Base-by-base conservation (phyloP, 2,329 filamentous ascomycete species). In the Trichophyton schoenleinii region DNA sequence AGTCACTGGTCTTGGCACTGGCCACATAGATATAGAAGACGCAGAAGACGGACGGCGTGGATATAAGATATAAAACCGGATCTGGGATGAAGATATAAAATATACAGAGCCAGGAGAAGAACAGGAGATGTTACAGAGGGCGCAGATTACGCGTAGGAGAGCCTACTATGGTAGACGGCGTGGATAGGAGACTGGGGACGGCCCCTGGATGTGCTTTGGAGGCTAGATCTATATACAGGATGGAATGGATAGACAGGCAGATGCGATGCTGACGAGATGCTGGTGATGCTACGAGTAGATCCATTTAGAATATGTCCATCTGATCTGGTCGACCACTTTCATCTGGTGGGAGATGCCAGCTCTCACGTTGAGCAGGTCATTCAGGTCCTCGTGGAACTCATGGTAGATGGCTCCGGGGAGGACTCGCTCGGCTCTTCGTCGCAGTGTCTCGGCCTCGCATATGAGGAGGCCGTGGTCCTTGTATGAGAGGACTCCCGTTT, bases 381-480 rank as follows among this genome's bases (percentile, higher is more conserved):
- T 84, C 38, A 96, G 78, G 70, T 99, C 94, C 72, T 95, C 88
- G 61, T 91, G 75, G 69, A 99, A 96, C 68, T 96, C 91, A 67
- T 86, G 84, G 69, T 87, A 85, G 11, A 95, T 82, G 49, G 88
- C 83, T 1, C 82, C 79, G 0, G 90, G 90, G 66, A 97, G 82
- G 46, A 91, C 75, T 22, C 77, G 79, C 59, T 79, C 78, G 1
- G 87, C 87, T 52, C 87, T 81, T 67, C 83, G 83, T 53, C 91
- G 83, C 59, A 99, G 78, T 34, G 91, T 81, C 68, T 97, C 91
- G 3, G 92, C 87, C 72, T 99, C 92, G 71, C 90, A 95, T 3
- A 99, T 79, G 48, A 99, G 77, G 63, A 96, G 77, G 0, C 94
- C 94, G 68, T 96, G 90, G 67, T 97, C 91, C 73, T 92, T 95